phyloP scores from a whole-genome alignment of 2,329 filamentous ascomycete species.

The Pyrenophora tritici-repentis region DNA sequence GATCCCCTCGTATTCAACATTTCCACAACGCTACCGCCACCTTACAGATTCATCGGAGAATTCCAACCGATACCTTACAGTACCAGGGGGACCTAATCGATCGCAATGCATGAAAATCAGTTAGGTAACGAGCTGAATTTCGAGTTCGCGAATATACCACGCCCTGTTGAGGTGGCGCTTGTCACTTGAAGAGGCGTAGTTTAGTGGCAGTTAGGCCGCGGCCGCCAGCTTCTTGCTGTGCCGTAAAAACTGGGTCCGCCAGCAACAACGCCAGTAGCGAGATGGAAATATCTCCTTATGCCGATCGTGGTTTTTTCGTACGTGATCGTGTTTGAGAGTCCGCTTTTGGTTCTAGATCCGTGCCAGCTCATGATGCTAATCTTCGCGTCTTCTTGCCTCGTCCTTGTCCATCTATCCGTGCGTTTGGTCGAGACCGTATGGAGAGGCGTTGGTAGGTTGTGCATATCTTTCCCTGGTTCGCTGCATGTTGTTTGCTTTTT shows the following conservation, averaged over 20 bases:
- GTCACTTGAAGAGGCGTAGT: neutral
- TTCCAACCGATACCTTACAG: neutral
- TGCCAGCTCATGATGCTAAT: slow-evolving; percentile 2
- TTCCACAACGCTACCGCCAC: too few species aligned
- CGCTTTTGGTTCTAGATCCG: slow-evolving; percentile 1
- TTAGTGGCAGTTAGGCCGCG: neutral
- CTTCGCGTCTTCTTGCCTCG: neutral
- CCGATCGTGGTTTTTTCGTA: slow-evolving; percentile 1
- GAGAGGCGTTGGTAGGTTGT: neutral
- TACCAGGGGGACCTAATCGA: too few species aligned
- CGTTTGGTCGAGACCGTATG: neutral
- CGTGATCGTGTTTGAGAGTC: slow-evolving; percentile 5
- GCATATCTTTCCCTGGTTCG: slow-evolving; percentile 9
- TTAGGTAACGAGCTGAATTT: neutral
- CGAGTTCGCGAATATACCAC: too few species aligned
- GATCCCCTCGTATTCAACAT: too few species aligned
- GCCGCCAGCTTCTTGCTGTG: slow-evolving; percentile 1
- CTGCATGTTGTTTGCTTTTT: neutral
- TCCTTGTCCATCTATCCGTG: slow-evolving; percentile 2
- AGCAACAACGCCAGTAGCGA: neutral
- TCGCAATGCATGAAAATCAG: neutral
- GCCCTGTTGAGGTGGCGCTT: too few species aligned
- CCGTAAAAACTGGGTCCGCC: slow-evolving; percentile 4
- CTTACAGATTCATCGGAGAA: neutral
- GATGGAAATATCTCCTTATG: slow-evolving; percentile 1